Evolutionary conservation across 345 rosid genomes (phyloP).

Genomic region (Eutrema yunnanense): DNA sequence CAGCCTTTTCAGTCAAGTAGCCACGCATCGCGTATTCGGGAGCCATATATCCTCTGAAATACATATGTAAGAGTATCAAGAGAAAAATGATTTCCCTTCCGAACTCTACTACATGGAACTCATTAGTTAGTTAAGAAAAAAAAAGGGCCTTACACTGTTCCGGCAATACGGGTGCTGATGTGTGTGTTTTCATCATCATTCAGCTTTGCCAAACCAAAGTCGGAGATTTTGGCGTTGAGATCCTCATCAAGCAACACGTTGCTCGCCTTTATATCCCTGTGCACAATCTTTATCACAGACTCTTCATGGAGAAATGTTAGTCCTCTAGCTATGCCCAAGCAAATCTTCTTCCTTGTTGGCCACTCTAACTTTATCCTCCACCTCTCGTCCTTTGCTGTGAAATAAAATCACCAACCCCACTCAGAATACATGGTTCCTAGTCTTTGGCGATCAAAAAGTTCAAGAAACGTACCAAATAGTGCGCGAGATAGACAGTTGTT

Average conservation of each 20-base stretch:
- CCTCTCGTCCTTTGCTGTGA: constrained; percentile 45
- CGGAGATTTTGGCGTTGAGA: constrained; percentile 80
- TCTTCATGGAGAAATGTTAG: constrained; percentile 80
- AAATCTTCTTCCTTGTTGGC: constrained; percentile 66
- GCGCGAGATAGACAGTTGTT: constrained; percentile 50
- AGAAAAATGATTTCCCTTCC: not conserved
- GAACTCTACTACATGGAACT: not conserved
- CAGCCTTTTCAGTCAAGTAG: constrained; percentile 57
- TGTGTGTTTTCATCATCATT: constrained; percentile 76
- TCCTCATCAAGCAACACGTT: constrained; percentile 83
- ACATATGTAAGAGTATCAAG: not conserved
- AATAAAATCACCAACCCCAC: not conserved
- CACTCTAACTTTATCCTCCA: constrained; percentile 57
- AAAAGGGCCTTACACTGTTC: constrained; percentile 62
- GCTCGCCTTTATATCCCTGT: constrained; percentile 90
- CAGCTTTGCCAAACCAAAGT: constrained; percentile 88
- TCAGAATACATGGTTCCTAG: not conserved
- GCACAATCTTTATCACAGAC: constrained; percentile 77
- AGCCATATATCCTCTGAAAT: constrained; percentile 45
- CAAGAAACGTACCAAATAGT: constrained; percentile 48
- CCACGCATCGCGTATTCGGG: constrained; percentile 86
- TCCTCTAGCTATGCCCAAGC: constrained; percentile 72
- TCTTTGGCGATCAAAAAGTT: constrained; percentile 53
- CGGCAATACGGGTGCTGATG: constrained; percentile 81
- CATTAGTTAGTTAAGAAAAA: too few species aligned